Evolutionary conservation across 768 basidiomycete genomes (phyloP).

Genomic region (Pleurotus sapidus): DNA sequence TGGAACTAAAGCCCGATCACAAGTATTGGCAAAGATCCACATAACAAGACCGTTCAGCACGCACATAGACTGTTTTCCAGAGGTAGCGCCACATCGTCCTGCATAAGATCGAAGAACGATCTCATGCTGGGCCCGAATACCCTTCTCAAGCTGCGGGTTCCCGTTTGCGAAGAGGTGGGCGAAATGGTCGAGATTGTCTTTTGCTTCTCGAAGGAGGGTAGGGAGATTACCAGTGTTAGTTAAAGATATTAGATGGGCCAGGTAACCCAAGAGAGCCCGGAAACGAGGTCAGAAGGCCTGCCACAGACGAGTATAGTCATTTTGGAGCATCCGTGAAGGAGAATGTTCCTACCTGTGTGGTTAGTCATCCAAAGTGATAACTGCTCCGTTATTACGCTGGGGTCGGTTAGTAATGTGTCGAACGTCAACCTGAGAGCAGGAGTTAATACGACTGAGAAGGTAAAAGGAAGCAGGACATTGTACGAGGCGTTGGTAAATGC

Average conservation of each 20-base stretch:
- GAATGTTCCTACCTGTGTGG: slow-evolving; percentile 20
- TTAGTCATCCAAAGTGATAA: slow-evolving; percentile 23
- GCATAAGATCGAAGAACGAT: slow-evolving; percentile 22
- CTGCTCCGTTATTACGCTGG: slow-evolving; percentile 20
- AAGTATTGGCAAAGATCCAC: too few species aligned
- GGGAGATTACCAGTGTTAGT: slow-evolving; percentile 11
- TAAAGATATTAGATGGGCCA: slow-evolving; percentile 24
- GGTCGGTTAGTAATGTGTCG: slow-evolving; percentile 21
- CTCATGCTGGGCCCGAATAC: slow-evolving; percentile 26
- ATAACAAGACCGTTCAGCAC: neutral
- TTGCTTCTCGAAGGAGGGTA: slow-evolving; percentile 15
- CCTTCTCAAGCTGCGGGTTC: slow-evolving; percentile 23
- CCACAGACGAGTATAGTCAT: neutral
- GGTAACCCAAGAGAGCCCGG: slow-evolving; percentile 27
- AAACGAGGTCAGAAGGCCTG: slow-evolving; percentile 25
- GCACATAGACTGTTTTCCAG: slow-evolving; percentile 28
- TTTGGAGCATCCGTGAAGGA: neutral
- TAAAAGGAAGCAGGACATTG: neutral
- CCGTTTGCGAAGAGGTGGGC: slow-evolving; percentile 28
- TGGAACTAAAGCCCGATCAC: slow-evolving; percentile 19
- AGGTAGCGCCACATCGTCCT: slow-evolving; percentile 17
- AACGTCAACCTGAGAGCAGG: slow-evolving; percentile 19
- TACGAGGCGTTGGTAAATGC: slow-evolving; percentile 28
- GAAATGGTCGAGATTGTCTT: slow-evolving; percentile 19
- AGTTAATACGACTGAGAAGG: neutral